Percentiles rank a stretch among this genome's conserved stretches.
Evolutionary conservation across 2,329 filamentous ascomycete genomes (phyloP).

Genomic region (Calonectria multiphialidica): DNA sequence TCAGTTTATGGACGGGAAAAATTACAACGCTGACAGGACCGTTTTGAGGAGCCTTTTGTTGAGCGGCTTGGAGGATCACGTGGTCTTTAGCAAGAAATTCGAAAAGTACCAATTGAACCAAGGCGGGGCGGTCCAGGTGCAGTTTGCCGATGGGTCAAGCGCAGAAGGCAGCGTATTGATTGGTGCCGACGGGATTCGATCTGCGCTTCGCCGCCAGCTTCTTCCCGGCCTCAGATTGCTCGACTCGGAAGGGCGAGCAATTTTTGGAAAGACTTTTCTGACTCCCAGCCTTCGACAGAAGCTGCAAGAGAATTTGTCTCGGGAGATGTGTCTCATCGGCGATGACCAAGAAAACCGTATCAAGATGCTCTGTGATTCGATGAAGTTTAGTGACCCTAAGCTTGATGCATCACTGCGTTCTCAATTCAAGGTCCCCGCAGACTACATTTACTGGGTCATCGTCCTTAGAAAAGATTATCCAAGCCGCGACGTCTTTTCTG

Average conservation of each 20-base stretch:
- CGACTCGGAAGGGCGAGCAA: conserved; percentile 24
- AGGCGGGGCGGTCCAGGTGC: conserved; percentile 26
- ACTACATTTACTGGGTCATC: conserved; percentile 25
- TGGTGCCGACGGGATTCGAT: conserved; percentile 32
- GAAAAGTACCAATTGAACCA: conserved; percentile 18
- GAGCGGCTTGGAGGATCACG: conserved; percentile 25
- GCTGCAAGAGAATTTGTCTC: not conserved
- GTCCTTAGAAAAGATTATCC: conserved; percentile 1
- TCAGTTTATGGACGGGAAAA: conserved; percentile 23
- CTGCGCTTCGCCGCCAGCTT: conserved; percentile 25
- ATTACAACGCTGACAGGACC: conserved; percentile 34
- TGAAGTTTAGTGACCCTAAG: conserved; percentile 5
- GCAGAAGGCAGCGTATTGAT: conserved; percentile 25
- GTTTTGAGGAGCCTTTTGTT: conserved; percentile 32
- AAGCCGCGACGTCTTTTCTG: not conserved
- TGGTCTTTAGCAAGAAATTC: conserved; percentile 30
- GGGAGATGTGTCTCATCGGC: conserved; percentile 1
- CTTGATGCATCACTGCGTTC: not conserved
- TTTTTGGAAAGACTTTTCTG: conserved; percentile 28
- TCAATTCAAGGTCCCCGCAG: conserved; percentile 2
- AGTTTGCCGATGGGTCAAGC: conserved; percentile 27
- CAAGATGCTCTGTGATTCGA: conserved; percentile 14
- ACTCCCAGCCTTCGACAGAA: conserved; percentile 21
- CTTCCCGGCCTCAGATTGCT: conserved; percentile 25
- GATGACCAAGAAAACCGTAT: not conserved